phyloP scores from a whole-genome alignment of 2,329 filamentous ascomycete genomes.

The Aspergillus awamori region DNA sequence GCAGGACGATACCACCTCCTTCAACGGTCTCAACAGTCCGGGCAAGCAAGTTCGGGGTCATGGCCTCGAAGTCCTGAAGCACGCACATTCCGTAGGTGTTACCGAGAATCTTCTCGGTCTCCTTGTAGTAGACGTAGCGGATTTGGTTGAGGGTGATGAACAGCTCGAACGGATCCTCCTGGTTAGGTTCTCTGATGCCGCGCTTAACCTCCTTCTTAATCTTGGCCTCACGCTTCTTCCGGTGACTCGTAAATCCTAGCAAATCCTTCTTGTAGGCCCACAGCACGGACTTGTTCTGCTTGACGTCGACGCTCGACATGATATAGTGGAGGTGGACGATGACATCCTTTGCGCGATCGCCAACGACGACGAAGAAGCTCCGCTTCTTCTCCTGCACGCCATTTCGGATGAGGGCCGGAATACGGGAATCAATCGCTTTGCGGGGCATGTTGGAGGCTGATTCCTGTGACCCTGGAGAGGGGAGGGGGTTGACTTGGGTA shows the following conservation, averaged over 20 bases:
- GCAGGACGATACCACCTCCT: constrained; percentile 85
- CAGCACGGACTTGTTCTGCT: constrained; percentile 92
- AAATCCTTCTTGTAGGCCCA: constrained; percentile 99
- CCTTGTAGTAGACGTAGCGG: constrained; percentile 99
- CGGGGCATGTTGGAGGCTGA: constrained; percentile 40
- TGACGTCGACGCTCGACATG: constrained; percentile 84
- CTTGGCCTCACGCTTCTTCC: constrained; percentile 96
- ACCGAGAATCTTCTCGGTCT: constrained; percentile 97
- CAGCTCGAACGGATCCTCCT: constrained; percentile 93
- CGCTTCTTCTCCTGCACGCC: constrained; percentile 91
- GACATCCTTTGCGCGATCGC: constrained; percentile 91
- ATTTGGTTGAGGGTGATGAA: constrained; percentile 97
- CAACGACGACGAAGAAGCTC: constrained; percentile 96
- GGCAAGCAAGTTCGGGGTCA: constrained; percentile 95
- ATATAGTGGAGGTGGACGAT: constrained; percentile 96
- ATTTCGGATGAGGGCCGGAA: constrained; percentile 89
- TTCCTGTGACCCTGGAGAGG: constrained; percentile 3
- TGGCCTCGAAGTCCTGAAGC: constrained; percentile 94
- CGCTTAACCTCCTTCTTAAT: constrained; percentile 98
- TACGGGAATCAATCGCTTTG: constrained; percentile 77
- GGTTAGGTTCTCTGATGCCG: constrained; percentile 87
- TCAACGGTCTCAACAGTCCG: constrained; percentile 97
- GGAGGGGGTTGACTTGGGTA: neutral
- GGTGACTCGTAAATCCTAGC: constrained; percentile 90
- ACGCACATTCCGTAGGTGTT: constrained; percentile 99